A percentile compares a stretch with the other conserved stretches of the same genome.
Evolutionary conservation across 257 asterid genomes (phyloP).

Genomic region (Mitragyna speciosa): DNA sequence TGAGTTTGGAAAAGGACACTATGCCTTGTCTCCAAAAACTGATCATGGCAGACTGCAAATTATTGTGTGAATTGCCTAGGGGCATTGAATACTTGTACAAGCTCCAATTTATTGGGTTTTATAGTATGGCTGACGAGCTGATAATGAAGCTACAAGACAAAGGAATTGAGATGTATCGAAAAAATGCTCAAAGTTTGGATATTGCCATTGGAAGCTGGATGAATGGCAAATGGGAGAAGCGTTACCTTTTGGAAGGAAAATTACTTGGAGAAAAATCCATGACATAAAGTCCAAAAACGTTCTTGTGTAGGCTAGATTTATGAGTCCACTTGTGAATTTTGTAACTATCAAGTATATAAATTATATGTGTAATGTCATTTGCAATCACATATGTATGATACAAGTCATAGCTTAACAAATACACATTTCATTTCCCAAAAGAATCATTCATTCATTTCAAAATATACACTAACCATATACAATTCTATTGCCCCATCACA

Average conservation of each 20-base stretch:
- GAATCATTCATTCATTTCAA: too few relatives aligned
- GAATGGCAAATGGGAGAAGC: neutral
- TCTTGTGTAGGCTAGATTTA: too few relatives aligned
- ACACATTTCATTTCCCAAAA: too few relatives aligned
- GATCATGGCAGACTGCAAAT: neutral
- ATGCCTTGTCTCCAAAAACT: constrained; percentile 21
- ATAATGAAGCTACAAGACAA: neutral
- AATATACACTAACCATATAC: too few relatives aligned
- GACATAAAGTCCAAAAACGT: neutral
- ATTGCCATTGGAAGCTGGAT: neutral
- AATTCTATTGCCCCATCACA: too few relatives aligned
- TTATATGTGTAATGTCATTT: too few relatives aligned
- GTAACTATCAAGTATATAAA: too few relatives aligned
- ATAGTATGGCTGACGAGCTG: constrained; percentile 12
- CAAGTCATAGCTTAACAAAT: too few relatives aligned
- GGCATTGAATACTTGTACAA: constrained; percentile 17
- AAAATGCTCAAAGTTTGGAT: constrained; percentile 7
- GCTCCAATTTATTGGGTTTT: neutral
- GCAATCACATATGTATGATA: too few relatives aligned
- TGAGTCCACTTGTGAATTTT: too few relatives aligned
- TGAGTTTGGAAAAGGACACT: constrained; percentile 18
- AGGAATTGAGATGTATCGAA: constrained; percentile 1
- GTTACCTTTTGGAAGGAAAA: neutral
- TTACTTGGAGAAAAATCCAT: neutral
- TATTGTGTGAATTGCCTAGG: constrained; percentile 13